A percentile compares a stretch with the other conserved stretches of the same genome.
These are phyloP conservation scores for carrot (Daucus carota) DNA, from an alignment of 129 eudicot species.

Conservation along the genomic window DNA sequence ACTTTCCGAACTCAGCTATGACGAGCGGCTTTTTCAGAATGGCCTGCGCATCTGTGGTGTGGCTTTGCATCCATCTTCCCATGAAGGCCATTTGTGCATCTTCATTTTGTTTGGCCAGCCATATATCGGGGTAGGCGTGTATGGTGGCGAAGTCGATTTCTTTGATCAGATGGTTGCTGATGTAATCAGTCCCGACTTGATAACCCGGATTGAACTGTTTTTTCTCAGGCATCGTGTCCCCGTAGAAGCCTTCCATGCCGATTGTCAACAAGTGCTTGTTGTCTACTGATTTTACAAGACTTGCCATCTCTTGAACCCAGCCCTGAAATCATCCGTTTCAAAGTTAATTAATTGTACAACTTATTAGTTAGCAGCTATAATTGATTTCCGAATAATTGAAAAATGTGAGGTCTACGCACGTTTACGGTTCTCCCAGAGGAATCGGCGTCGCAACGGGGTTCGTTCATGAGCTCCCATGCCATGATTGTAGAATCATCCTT, in stretches of 20 bases:
- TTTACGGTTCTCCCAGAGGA: slow-evolving; percentile 20
- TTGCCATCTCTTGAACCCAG: slow-evolving; percentile 27
- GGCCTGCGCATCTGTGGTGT: slow-evolving; percentile 6
- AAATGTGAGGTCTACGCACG: background rate
- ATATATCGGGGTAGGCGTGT: slow-evolving; percentile 29
- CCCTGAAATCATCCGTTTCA: background rate
- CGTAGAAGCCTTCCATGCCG: slow-evolving; percentile 34
- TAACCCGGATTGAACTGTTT: slow-evolving; percentile 27
- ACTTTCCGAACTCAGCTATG: slow-evolving; percentile 14
- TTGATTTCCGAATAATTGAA: too few species aligned
- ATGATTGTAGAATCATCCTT: slow-evolving; percentile 25
- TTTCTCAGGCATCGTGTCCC: slow-evolving; percentile 21
- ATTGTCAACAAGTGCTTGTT: slow-evolving; percentile 14
- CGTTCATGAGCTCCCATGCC: slow-evolving; percentile 26
- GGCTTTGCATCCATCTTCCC: slow-evolving; percentile 23
- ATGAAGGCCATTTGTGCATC: slow-evolving; percentile 16
- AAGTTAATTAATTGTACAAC: too few species aligned
- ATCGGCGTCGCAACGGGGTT: slow-evolving; percentile 23
- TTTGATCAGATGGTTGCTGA: slow-evolving; percentile 18
- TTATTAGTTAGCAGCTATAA: too few species aligned
- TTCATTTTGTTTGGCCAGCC: slow-evolving; percentile 9
- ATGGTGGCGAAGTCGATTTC: slow-evolving; percentile 27
- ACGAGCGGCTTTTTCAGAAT: slow-evolving; percentile 20
- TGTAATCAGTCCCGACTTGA: slow-evolving; percentile 32
- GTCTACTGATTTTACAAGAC: slow-evolving; percentile 21